phyloP scores from a whole-genome alignment of 2,329 filamentous ascomycete species.

The Didymella pinodella region DNA sequence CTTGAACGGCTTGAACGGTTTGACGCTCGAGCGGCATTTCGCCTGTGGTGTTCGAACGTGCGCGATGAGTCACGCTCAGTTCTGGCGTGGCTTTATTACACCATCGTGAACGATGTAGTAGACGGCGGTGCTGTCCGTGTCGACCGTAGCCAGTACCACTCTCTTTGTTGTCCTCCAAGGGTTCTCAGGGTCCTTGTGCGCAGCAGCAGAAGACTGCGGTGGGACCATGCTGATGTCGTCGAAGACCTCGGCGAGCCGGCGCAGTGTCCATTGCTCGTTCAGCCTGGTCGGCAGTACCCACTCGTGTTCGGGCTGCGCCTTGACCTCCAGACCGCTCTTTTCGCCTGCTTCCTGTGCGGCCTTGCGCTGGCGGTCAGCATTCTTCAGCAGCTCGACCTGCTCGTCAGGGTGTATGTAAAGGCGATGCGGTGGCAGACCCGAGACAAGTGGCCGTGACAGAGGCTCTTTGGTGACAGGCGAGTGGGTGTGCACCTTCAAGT shows the following conservation, averaged over 20 bases:
- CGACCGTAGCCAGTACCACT: slow-evolving; percentile 75
- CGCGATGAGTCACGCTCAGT: slow-evolving; percentile 56
- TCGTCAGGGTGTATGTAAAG: slow-evolving; percentile 85
- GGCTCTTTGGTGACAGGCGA: slow-evolving; percentile 50
- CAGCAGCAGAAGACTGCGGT: slow-evolving; percentile 29
- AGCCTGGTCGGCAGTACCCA: slow-evolving; percentile 80
- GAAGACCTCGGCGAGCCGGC: slow-evolving; percentile 72
- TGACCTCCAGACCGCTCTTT: slow-evolving; percentile 53
- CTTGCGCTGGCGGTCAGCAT: slow-evolving; percentile 59
- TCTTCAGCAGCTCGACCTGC: slow-evolving; percentile 75
- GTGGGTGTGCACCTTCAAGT: slow-evolving; percentile 63
- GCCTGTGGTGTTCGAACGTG: neutral
- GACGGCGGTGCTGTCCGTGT: slow-evolving; percentile 82
- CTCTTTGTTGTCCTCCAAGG: slow-evolving; percentile 66
- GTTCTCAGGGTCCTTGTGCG: slow-evolving; percentile 32
- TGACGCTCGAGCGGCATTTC: neutral
- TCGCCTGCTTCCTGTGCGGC: slow-evolving; percentile 41
- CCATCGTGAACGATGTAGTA: slow-evolving; percentile 88
- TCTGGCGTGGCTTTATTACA: slow-evolving; percentile 86
- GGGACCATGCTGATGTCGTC: slow-evolving; percentile 61
- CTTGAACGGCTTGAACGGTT: neutral
- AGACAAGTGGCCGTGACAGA: slow-evolving; percentile 70
- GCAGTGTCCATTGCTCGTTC: slow-evolving; percentile 74
- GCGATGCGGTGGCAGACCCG: slow-evolving; percentile 74
- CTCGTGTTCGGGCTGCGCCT: slow-evolving; percentile 61